Base-by-base conservation (phyloP, 371 early-diverging fungal genomes). In the Mucor racemosus region DNA sequence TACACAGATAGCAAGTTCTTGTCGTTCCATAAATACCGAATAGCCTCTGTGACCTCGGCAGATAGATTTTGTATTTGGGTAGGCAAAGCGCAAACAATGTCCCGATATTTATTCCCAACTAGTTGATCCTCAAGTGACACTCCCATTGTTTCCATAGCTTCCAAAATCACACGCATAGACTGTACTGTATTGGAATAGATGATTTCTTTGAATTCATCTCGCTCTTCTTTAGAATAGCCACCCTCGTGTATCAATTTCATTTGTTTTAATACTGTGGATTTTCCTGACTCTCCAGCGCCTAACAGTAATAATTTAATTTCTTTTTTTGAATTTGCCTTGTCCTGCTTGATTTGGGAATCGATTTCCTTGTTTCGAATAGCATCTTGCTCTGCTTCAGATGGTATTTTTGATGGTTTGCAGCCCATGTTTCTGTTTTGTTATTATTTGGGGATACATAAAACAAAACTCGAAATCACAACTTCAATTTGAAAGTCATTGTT, bases 221-320 rank as follows among this genome's bases (percentile, higher is more conserved):
- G 88, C 73, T 97, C 98, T 40, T 93, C 92, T 34, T 77, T 75
- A 60, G 92, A 86, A 84, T 96, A 98, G 9, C 97, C 95, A 66
- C 88, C 91, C 68, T 92, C 95, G 75, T 97, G 97, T 67, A 98
- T 98, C 48, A 97, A 82, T 75, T 94, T 94, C 96, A 98, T 97
- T 77, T 98, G 97, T 77, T 98, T 98, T 58, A 98, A 76, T 67
- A 98, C 94, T 13, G 98, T 98, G 31, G 93, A 91, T 84, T 98
- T 98, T 36, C 98, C 98, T 7, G 97, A 96, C 85, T 98, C 98
- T 72, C 98, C 98, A 46, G 96, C 95, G 94, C 96, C 97, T 11
- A 97, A 86, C 65, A 97, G 79, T 31, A 97, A 80, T 91, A 96
- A 91, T 87, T 97, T 97, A 72, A 96, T 90, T 81, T 96, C 95